phyloP scores from a whole-genome alignment of 345 rosid species.

The Arabis hirsuta region DNA sequence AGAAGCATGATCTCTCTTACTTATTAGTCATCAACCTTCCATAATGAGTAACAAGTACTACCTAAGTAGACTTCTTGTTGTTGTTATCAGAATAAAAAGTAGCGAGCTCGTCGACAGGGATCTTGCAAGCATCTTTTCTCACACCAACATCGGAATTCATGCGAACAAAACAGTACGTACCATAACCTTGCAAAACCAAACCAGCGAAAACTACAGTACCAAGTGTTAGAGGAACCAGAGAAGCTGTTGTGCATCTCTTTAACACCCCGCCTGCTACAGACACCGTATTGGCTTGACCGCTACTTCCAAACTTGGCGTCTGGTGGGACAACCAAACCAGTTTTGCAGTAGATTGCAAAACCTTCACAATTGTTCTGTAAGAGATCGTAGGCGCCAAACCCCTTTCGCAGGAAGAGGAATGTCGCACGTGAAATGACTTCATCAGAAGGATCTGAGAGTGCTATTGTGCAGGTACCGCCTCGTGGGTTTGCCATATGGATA shows the following conservation, averaged over 20 bases:
- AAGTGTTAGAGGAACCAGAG: slow-evolving; percentile 51
- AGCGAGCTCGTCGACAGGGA: slow-evolving; percentile 38
- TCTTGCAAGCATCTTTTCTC: slow-evolving; percentile 57
- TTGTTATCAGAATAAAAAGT: too few relatives aligned
- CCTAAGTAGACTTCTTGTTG: not conserved
- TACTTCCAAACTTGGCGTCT: slow-evolving; percentile 59
- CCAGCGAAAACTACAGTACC: slow-evolving; percentile 59
- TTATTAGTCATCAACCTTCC: too few relatives aligned
- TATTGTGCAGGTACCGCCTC: slow-evolving; percentile 84
- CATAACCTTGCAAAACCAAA: slow-evolving; percentile 48
- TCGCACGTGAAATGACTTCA: slow-evolving; percentile 61
- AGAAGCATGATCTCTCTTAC: too few relatives aligned
- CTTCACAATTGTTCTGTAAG: slow-evolving; percentile 80
- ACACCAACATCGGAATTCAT: slow-evolving; percentile 65
- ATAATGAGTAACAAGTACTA: too few relatives aligned
- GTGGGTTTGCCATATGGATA: slow-evolving; percentile 57
- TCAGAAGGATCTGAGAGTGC: slow-evolving; percentile 65
- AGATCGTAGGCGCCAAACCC: slow-evolving; percentile 74
- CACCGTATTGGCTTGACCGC: slow-evolving; percentile 64
- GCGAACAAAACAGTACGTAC: slow-evolving; percentile 41
- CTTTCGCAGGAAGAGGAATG: slow-evolving; percentile 53
- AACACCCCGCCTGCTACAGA: slow-evolving; percentile 49
- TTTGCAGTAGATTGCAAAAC: slow-evolving; percentile 82
- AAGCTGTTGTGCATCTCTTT: slow-evolving; percentile 32
- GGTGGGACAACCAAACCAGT: slow-evolving; percentile 62